Percentiles rank a stretch among this genome's conserved stretches.
phyloP scores from a whole-genome alignment of 2,329 filamentous ascomycete species.

The Trichoderma koningii region DNA sequence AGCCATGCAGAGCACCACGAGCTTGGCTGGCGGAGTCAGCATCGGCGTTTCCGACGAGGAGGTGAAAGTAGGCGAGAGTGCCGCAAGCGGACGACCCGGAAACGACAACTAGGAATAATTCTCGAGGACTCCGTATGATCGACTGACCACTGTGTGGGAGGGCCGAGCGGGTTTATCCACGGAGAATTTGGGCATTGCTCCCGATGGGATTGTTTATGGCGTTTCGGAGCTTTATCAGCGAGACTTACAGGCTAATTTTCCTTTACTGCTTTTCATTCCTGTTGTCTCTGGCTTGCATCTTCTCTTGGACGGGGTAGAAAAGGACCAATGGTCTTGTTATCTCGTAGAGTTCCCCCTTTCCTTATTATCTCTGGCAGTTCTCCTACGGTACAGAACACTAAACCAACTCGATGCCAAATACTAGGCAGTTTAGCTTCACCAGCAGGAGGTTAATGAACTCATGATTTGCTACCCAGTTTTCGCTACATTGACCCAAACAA shows the following conservation, averaged over 20 bases:
- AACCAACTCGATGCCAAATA: constrained; percentile 1
- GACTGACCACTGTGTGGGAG: neutral
- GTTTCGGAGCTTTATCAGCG: constrained; percentile 3
- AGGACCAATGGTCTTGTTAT: neutral
- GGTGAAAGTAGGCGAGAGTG: constrained; percentile 63
- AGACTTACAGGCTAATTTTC: neutral
- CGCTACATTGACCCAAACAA: neutral
- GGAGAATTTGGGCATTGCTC: neutral
- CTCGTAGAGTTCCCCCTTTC: neutral
- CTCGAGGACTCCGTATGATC: neutral
- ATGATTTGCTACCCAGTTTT: neutral
- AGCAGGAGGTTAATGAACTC: constrained; percentile 18
- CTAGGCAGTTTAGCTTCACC: neutral
- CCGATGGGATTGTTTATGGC: constrained; percentile 1
- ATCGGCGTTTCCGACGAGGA: constrained; percentile 63
- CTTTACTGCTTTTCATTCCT: neutral
- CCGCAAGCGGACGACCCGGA: constrained; percentile 49
- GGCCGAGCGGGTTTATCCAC: neutral
- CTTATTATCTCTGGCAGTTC: neutral
- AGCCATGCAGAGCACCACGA: constrained; percentile 48
- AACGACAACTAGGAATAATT: constrained; percentile 5
- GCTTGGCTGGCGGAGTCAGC: constrained; percentile 49
- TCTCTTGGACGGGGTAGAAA: neutral
- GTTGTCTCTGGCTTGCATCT: neutral
- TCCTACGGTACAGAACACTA: constrained; percentile 2